Base-by-base conservation (phyloP, 306 rosid species). In the Rosa multiflora region DNA sequence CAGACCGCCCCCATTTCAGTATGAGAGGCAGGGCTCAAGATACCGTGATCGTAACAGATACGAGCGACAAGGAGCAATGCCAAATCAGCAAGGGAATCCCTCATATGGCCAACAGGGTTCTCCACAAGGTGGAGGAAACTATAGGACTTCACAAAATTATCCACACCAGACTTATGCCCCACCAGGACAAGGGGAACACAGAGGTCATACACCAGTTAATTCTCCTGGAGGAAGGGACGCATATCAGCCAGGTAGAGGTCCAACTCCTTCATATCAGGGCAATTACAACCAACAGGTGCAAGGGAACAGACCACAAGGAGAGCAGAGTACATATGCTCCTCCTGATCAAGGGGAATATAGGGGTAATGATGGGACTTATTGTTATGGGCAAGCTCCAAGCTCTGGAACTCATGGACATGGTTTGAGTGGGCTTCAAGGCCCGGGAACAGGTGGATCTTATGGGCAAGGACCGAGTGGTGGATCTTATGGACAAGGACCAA, bases 1-100 rank as follows among this genome's bases (percentile, higher is more conserved):
- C 66, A 89, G 99, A 72, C 97, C 97, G 62, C 99, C 95, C 7
- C 95, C 97, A 1, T 75, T 90, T 81, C 98, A 93, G 73, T 90
- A 84, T 32, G 92, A 88, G 74, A 89, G 92, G 84, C 92, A 79
- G 84, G 86, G 75, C 3, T 48, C 80, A 78, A 88, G 90, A 40
- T 48, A 18, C 17, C 80, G 85, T 44, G 92, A 88, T 9, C 79
- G 85, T n/a, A 82, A 64, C 78, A 81, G 91, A 79, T 82, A 74
- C 32, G 81, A 86, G 48, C 83, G 75, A 35, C 86, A 67, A 78
- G 83, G 86, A 82, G 78, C 68, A 32, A 42, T 73, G 40, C 55
- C 87, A 21, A 84, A 73, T 82, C 79, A 78, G 70, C 91, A 71
- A 75, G 85, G 88, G 20, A 88, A 86, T 80, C 84, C 83, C 61